These are phyloP conservation scores for Nematodospora anomalae DNA, from an alignment of 1,139 yeast genomes.

Conservation along the genomic window DNA sequence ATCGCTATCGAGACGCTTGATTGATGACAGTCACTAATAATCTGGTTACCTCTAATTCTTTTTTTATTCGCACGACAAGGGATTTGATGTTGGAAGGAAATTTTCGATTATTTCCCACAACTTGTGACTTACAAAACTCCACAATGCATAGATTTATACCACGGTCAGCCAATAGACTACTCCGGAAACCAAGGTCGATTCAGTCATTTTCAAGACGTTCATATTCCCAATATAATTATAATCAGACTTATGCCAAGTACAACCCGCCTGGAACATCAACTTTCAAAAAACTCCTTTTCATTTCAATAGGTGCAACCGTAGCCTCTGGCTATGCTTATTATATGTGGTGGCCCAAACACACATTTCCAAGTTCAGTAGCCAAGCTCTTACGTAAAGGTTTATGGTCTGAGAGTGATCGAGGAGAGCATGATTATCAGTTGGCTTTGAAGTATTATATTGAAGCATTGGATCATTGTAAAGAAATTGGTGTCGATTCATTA, in stretches of 20 bases:
- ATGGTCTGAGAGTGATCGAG: conserved; percentile 80
- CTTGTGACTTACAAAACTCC: no score
- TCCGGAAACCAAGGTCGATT: conserved; percentile 1
- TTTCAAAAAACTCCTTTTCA: conserved; percentile 21
- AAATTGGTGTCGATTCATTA: conserved; percentile 50
- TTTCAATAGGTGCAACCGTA: conserved; percentile 29
- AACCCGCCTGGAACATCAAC: conserved; percentile 19
- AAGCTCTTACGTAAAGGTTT: conserved; percentile 67
- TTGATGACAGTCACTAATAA: no score
- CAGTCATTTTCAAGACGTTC: conserved; percentile 1
- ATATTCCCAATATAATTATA: conserved; percentile 8
- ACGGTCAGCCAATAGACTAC: conserved; percentile 1
- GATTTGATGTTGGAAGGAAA: no score
- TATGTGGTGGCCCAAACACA: conserved; percentile 62
- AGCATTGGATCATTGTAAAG: conserved; percentile 47
- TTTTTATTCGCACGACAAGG: not conserved
- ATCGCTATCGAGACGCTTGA: no score
- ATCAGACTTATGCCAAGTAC: conserved; percentile 9
- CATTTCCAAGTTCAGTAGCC: conserved; percentile 61
- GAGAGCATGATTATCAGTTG: conserved; percentile 58
- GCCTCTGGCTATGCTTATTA: conserved; percentile 45
- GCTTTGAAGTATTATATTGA: conserved; percentile 71
- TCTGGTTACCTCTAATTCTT: not conserved
- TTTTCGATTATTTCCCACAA: no score
- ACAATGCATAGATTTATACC: not conserved